Evolutionary conservation across 768 basidiomycete genomes (phyloP).

Genomic region (Termitomyces sp.): DNA sequence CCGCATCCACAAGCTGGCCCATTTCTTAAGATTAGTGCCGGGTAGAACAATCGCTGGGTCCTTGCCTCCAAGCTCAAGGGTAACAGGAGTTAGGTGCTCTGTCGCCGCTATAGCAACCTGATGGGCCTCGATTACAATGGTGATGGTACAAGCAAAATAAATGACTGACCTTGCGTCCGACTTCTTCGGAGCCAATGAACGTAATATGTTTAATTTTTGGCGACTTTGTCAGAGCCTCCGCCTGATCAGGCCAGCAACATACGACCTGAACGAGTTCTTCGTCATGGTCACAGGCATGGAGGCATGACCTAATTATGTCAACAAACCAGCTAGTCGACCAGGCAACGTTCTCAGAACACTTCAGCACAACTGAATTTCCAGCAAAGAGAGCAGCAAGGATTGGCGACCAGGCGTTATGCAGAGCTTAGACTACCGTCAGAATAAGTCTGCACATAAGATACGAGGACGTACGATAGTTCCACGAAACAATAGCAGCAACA

Average conservation of each 20-base stretch:
- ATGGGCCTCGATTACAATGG: neutral
- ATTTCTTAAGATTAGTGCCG: conserved; percentile 74
- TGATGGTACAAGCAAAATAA: neutral
- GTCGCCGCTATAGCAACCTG: conserved; percentile 83
- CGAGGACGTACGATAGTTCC: conserved; percentile 75
- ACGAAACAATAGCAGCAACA: conserved; percentile 88
- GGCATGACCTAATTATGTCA: conserved; percentile 66
- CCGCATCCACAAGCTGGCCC: conserved; percentile 81
- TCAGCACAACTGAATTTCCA: conserved; percentile 86
- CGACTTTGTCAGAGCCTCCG: conserved; percentile 72
- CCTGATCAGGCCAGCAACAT: conserved; percentile 85
- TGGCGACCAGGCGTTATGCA: conserved; percentile 94
- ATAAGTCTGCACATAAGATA: neutral
- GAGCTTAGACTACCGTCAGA: conserved; percentile 38
- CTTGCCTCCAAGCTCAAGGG: conserved; percentile 92
- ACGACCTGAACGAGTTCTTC: conserved; percentile 88
- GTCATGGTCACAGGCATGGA: conserved; percentile 79
- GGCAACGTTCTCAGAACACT: conserved; percentile 88
- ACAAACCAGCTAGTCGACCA: conserved; percentile 90
- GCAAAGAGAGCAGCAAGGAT: conserved; percentile 88
- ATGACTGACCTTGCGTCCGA: conserved; percentile 64
- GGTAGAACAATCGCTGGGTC: conserved; percentile 91
- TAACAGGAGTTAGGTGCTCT: conserved; percentile 83
- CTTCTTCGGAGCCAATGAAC: conserved; percentile 80
- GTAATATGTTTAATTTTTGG: conserved; percentile 89